Conservation (phyloP, 345 rosid genomes). For the Citropsis articulata region DNA sequence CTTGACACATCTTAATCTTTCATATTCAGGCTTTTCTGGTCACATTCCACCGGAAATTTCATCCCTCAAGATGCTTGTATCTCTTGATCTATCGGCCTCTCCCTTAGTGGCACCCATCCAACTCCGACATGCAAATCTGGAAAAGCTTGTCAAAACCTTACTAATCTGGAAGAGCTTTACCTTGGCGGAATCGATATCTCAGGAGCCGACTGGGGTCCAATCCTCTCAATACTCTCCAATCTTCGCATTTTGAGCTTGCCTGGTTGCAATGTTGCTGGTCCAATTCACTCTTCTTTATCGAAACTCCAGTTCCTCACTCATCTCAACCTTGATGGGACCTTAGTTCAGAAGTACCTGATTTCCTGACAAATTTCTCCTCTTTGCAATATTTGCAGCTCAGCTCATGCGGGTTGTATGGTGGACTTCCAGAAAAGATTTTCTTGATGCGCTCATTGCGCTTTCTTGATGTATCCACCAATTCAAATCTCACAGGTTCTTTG, state of each 20-base stretch:
- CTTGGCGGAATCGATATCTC: not conserved
- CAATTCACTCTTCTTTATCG: not conserved
- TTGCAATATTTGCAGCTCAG: not conserved
- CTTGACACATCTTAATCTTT: not conserved
- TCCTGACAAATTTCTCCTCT: not conserved
- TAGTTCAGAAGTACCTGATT: not conserved
- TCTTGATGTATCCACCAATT: not conserved
- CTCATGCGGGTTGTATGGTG: not conserved
- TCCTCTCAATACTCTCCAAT: not conserved
- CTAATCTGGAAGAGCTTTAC: not conserved
- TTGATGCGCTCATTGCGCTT: not conserved
- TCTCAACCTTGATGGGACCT: not conserved
- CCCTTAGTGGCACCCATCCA: not conserved
- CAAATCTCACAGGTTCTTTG: not conserved
- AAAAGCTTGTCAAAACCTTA: not conserved
- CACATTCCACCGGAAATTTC: not conserved
- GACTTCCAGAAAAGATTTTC: not conserved
- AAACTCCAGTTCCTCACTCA: not conserved
- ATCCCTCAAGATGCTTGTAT: not conserved
- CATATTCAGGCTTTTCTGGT: conserved; percentile 6
- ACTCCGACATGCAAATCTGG: not conserved
- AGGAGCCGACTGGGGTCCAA: not conserved
- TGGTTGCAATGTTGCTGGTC: not conserved
- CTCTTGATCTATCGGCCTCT: not conserved
- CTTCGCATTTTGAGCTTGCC: not conserved